Conservation (phyloP, 2,329 filamentous ascomycete genomes). For the Monilinia polystroma region DNA sequence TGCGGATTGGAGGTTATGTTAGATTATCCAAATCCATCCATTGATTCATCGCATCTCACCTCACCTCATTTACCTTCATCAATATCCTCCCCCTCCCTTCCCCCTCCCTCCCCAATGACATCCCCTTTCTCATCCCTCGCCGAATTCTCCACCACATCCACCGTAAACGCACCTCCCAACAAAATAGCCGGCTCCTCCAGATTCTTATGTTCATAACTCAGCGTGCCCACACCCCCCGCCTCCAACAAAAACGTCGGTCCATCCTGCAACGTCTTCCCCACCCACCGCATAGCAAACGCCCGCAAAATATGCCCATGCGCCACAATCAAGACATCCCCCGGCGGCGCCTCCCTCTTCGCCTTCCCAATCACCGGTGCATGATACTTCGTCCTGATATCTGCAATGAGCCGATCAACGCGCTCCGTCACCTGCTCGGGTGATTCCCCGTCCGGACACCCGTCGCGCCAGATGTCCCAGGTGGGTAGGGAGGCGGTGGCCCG, state of each 20-base stretch:
- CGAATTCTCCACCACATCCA: conserved; percentile 28
- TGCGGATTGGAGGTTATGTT: too few relatives aligned
- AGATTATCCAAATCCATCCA: too few relatives aligned
- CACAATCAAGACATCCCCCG: conserved; percentile 66
- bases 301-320: conserved; percentile 89
- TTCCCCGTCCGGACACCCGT: conserved; percentile 82
- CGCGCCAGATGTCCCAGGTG: conserved; percentile 84
- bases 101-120: too few relatives aligned
- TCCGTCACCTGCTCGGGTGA: conserved; percentile 64
- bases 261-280: conserved; percentile 68
- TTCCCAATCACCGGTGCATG: conserved; percentile 57
- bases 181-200: conserved; percentile 78
- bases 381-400: conserved; percentile 63
- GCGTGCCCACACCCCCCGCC: conserved; percentile 77
- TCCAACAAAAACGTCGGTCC: conserved; percentile 79
- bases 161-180: conserved; percentile 61
- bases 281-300: conserved; percentile 86
- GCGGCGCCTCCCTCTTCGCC: too few relatives aligned
- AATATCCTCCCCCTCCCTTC: too few relatives aligned
- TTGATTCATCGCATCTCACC: too few relatives aligned
- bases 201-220: conserved; percentile 80
- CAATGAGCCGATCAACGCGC: conserved; percentile 73
- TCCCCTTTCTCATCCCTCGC: too few relatives aligned
- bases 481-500: conserved; percentile 40
- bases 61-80: too few relatives aligned